Conservation (phyloP, 129 eudicot genomes). For the Chrysanthemum makinoi region DNA sequence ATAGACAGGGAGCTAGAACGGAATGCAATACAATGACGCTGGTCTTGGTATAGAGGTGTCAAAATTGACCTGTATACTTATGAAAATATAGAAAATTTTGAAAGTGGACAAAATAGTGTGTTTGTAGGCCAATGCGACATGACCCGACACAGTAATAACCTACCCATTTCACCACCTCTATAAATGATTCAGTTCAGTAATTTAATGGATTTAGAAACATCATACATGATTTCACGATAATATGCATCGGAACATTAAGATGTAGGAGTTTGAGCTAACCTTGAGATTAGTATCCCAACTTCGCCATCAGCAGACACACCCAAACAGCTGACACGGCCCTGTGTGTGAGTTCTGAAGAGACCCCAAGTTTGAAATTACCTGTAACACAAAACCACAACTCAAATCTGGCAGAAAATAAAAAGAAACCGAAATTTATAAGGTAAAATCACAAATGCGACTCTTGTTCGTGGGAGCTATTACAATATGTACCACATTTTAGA, state of each 20-base stretch:
- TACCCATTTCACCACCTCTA: background rate
- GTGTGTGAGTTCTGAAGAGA: slow-evolving; percentile 85
- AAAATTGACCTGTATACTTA: no score
- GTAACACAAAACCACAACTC: background rate
- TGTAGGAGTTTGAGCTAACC: slow-evolving; percentile 43
- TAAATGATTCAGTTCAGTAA: no score
- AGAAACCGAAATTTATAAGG: background rate
- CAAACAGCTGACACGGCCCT: slow-evolving; percentile 81
- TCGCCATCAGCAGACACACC: slow-evolving; percentile 97
- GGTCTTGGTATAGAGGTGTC: no score
- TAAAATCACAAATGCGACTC: no score
- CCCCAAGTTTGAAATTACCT: slow-evolving; percentile 85
- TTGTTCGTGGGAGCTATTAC: no score
- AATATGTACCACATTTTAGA: no score
- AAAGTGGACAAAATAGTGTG: no score
- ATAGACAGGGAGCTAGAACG: background rate
- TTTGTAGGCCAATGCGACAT: no score
- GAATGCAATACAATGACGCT: background rate
- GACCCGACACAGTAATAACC: background rate
- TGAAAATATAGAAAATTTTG: no score
- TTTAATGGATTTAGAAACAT: background rate
- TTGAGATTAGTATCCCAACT: slow-evolving; percentile 92
- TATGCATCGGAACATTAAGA: background rate
- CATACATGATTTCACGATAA: slow-evolving; percentile 1
- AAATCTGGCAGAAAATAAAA: background rate